Conservation (phyloP, 345 rosid species). For the Arabis hirsuta region DNA sequence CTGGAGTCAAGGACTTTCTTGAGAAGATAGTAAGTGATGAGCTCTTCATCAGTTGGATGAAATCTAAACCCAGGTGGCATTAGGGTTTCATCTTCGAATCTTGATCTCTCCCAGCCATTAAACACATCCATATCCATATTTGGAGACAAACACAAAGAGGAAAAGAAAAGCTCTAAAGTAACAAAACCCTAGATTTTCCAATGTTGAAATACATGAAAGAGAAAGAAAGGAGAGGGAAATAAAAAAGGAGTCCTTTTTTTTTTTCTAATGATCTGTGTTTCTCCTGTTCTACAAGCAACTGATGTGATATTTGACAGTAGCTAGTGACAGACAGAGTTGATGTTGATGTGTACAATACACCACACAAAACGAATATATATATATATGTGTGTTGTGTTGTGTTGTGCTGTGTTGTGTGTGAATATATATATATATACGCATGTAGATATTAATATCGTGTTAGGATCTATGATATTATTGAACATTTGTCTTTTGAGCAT, state of each 20-base stretch:
- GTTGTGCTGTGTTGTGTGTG: no score
- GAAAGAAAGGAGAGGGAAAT: not conserved
- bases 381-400: not conserved
- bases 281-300: constrained; percentile 47
- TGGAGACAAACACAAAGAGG: not conserved
- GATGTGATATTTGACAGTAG: constrained; percentile 48
- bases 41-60: constrained; percentile 97
- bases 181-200: constrained; percentile 21
- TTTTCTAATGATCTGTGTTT: constrained; percentile 43
- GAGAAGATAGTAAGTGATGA: constrained; percentile 82
- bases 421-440: constrained; percentile 3
- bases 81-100: constrained; percentile 46
- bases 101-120: constrained; percentile 45
- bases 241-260: constrained; percentile 18
- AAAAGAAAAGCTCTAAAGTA: constrained; percentile 1
- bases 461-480: constrained; percentile 22
- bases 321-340: constrained; percentile 46
- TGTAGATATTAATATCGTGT: not conserved
- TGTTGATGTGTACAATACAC: constrained; percentile 49
- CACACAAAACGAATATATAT: constrained; percentile 46
- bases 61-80: constrained; percentile 94
- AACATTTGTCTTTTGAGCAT: constrained; percentile 31
- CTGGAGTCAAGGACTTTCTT: constrained; percentile 76
- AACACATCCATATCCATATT: constrained; percentile 59
- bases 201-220: constrained; percentile 7